Evolutionary conservation across 257 asterid species (phyloP), one percentile per base, ranked within the genome.

Genomic region (Ehretia macrophylla): DNA sequence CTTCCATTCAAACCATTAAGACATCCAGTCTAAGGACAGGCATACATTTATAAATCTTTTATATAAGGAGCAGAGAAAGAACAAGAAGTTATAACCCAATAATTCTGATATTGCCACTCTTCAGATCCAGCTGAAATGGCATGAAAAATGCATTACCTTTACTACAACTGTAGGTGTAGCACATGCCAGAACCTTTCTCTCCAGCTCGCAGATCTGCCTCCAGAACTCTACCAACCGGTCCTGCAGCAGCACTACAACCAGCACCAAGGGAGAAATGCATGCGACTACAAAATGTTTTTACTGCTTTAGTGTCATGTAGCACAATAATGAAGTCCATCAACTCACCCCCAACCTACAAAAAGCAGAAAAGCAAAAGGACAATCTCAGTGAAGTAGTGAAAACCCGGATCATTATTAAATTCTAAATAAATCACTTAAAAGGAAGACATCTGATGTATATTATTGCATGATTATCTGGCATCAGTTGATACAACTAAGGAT

Each of bases 211-310:
- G 17, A 79, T 93, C 99, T 56, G 96, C 99, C 83, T 93, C 99
- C 23, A 87, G 72, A 54, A 85, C 99, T 72, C 99, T 93, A 64
- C 99, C 99, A 63, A 90, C 19, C 45, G 99, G 97, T 62, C 99
- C 99, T 38, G 96, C 99, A 53, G 97, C 96, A 75, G 94, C 99
- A 82, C 99, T 93, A 75, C 96, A 90, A 61, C 99, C 99, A 18
- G 99, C 99, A 58, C 99, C 99, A 58, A 93, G 90, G 76, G 99
- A 89, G 76, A 89, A 90, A 72, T 93, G 99, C 95, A 93, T 74
- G 70, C 96, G 95, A 59, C 96, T 86, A 75, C 96, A 93, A 72
- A 93, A 93, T 53, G 99, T 90, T 72, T 85, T 90, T 71, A 93
- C 99, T 46, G 96, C 96, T 67, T 81, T 85, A 42, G 78, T 57